These are phyloP conservation scores for Phanerochaete sordida DNA, from an alignment of 768 basidiomycete genomes.

Conservation along the genomic window DNA sequence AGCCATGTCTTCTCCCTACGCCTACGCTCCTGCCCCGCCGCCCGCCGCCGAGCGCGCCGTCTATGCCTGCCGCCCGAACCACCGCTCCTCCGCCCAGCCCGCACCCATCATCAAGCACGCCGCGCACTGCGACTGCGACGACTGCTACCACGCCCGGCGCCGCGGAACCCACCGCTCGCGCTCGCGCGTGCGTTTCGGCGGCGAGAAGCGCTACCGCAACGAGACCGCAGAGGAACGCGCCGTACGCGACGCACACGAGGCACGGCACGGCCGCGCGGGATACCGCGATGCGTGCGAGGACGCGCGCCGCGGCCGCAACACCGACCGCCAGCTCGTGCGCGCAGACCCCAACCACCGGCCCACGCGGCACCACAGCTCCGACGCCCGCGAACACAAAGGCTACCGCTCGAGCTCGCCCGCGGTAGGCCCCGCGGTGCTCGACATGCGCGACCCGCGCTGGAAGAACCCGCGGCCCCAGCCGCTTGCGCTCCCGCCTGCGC, in stretches of 20 bases:
- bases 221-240: not conserved
- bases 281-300: not conserved
- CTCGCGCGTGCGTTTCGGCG: not conserved
- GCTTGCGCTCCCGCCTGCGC: not conserved
- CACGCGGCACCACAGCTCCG: not conserved
- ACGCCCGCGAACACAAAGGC: not conserved
- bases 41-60: not conserved
- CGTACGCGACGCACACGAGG: not conserved
- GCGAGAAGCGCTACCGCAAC: not conserved
- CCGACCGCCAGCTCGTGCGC: not conserved
- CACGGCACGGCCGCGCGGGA: not conserved
- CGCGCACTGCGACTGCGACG: not conserved
- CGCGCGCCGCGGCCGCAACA: not conserved
- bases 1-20: not conserved
- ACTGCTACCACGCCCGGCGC: not conserved
- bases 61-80: not conserved
- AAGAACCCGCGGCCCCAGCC: not conserved
- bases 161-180: not conserved
- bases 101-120: not conserved
- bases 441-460: not conserved
- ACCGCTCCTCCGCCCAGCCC: not conserved
- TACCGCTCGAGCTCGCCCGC: not conserved
- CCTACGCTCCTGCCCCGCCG: not conserved
- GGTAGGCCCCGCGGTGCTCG: not conserved
- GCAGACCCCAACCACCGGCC: not conserved